phyloP scores from a whole-genome alignment of 805 yeast genomes.

The Candida xyloterini region DNA sequence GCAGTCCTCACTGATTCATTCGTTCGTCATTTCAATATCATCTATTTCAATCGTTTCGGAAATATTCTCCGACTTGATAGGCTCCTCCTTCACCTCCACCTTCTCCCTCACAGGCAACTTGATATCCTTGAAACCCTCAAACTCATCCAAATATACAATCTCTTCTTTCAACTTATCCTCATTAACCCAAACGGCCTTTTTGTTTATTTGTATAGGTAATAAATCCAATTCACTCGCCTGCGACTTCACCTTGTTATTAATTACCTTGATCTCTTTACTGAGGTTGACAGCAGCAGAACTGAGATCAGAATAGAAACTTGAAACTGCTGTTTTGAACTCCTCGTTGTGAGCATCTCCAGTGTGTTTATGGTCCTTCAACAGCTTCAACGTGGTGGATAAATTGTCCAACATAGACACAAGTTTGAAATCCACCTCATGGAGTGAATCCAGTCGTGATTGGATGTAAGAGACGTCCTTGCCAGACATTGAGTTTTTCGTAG shows the following conservation, averaged over 20 bases:
- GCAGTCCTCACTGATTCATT: slow-evolving; percentile 1
- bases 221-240: slow-evolving; percentile 35
- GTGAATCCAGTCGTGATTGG: slow-evolving; percentile 48
- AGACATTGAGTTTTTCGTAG: too few relatives aligned
- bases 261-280: slow-evolving; percentile 61
- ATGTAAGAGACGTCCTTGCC: slow-evolving; percentile 33
- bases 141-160: slow-evolving; percentile 33
- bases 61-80: too few relatives aligned
- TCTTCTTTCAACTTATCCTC: slow-evolving; percentile 52
- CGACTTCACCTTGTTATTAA: slow-evolving; percentile 58
- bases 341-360: slow-evolving; percentile 26
- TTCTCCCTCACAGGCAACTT: background rate
- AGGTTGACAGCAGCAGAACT: slow-evolving; percentile 57
- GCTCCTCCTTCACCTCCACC: too few relatives aligned
- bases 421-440: slow-evolving; percentile 49
- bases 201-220: slow-evolving; percentile 65
- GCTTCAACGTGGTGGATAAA: slow-evolving; percentile 46
- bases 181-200: slow-evolving; percentile 69
- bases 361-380: slow-evolving; percentile 35
- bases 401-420: slow-evolving; percentile 50
- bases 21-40: slow-evolving; percentile 15
- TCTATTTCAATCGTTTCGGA: slow-evolving; percentile 13
- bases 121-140: slow-evolving; percentile 16
- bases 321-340: slow-evolving; percentile 43
- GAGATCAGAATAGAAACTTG: slow-evolving; percentile 49